Evolutionary conservation across 2,329 filamentous ascomycete species (phyloP).

Genomic region (Xylaria polymorpha): DNA sequence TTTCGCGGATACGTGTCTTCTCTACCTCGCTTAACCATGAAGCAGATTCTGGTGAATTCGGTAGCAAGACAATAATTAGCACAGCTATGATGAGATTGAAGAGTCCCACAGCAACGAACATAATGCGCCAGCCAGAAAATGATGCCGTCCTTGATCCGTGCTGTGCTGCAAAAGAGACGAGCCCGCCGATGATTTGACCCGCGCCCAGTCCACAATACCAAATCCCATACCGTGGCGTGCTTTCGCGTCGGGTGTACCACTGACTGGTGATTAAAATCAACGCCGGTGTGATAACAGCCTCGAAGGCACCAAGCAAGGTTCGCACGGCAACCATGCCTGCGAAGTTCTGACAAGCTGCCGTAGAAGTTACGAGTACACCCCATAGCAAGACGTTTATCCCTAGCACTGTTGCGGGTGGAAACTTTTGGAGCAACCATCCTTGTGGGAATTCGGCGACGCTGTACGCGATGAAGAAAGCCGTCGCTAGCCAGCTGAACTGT

Average conservation of each 20-base stretch:
- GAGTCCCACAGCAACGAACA: constrained; percentile 63
- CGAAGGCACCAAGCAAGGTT: constrained; percentile 75
- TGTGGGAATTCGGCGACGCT: constrained; percentile 70
- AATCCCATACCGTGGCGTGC: constrained; percentile 70
- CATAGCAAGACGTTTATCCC: constrained; percentile 68
- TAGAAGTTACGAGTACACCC: constrained; percentile 71
- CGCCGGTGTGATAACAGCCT: constrained; percentile 75
- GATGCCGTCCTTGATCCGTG: constrained; percentile 52
- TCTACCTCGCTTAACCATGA: constrained; percentile 55
- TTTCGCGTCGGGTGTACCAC: constrained; percentile 79
- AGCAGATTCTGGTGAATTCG: constrained; percentile 62
- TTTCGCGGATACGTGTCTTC: constrained; percentile 61
- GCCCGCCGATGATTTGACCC: constrained; percentile 63
- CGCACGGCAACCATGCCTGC: constrained; percentile 71
- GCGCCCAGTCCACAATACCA: constrained; percentile 73
- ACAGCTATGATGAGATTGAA: constrained; percentile 58
- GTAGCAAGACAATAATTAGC: constrained; percentile 57
- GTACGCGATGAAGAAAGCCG: constrained; percentile 71
- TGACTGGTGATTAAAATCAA: constrained; percentile 75
- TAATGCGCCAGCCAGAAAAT: constrained; percentile 60
- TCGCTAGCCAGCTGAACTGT: constrained; percentile 71
- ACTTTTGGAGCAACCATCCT: constrained; percentile 69
- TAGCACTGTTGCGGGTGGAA: constrained; percentile 71
- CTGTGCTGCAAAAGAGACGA: constrained; percentile 66
- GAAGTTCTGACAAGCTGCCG: constrained; percentile 71